These are phyloP conservation scores for Monosporascus ibericus DNA, from an alignment of 2,329 filamentous ascomycete species.

Conservation along the genomic window DNA sequence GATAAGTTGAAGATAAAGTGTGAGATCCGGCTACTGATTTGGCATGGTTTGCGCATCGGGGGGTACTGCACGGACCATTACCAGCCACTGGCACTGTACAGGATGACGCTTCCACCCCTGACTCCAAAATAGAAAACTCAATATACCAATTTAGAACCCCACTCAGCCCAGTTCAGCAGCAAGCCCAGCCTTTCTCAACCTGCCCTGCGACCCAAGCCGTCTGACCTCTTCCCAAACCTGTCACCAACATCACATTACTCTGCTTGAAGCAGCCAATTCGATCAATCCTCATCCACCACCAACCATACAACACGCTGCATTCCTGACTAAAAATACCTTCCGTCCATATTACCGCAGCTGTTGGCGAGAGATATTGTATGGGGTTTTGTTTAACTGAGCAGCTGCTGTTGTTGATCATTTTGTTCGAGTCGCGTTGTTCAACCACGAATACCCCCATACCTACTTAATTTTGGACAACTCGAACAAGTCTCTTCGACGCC, in stretches of 20 bases:
- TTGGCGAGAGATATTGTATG: not conserved
- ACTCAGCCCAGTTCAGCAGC: too few species aligned
- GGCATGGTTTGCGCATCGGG: not conserved
- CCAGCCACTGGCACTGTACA: not conserved
- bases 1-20: not conserved
- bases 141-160: too few species aligned
- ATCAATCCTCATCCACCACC: not conserved
- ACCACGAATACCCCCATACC: not conserved
- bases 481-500: not conserved
- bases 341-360: not conserved
- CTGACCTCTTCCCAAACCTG: not conserved
- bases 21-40: not conserved
- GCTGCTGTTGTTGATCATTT: not conserved
- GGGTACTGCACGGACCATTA: not conserved
- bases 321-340: not conserved
- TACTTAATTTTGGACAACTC: too few species aligned
- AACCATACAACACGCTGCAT: not conserved
- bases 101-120: too few species aligned
- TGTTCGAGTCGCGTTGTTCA: not conserved
- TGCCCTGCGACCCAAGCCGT: not conserved
- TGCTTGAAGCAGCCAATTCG: not conserved
- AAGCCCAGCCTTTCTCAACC: too few species aligned
- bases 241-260: not conserved
- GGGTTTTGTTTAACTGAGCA: not conserved
- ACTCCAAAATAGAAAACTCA: too few species aligned